Evolutionary conservation across 225 moss, liverwort and hornwort species (phyloP).

Genomic region (Sphagnum tenellum): DNA sequence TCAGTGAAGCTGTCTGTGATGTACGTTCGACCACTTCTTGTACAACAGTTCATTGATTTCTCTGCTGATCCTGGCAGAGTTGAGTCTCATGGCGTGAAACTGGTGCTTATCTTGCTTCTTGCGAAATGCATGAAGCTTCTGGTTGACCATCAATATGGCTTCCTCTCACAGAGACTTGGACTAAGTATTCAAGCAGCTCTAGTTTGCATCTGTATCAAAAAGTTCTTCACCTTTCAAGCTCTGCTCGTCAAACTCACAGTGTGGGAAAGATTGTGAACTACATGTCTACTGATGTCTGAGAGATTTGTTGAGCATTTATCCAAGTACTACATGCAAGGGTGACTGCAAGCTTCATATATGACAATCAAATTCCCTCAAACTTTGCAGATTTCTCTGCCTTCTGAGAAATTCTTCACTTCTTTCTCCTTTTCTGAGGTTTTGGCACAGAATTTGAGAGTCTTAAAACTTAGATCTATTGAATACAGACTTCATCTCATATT

Average conservation of each 20-base stretch:
- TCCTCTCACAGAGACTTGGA: conserved; percentile 40
- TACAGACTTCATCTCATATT: conserved; percentile 14
- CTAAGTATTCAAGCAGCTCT: conserved; percentile 45
- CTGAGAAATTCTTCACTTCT: no score
- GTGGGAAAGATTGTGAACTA: conserved; percentile 57
- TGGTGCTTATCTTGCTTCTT: conserved; percentile 26
- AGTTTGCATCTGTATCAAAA: conserved; percentile 46
- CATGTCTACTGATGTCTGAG: conserved; percentile 57
- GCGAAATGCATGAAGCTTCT: conserved; percentile 40
- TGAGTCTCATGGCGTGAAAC: conserved; percentile 30
- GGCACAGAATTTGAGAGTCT: no score
- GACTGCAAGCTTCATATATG: no score
- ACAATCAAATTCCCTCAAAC: no score
- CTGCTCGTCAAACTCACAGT: conserved; percentile 48
- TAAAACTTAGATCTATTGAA: no score
- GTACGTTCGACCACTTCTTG: conserved; percentile 47
- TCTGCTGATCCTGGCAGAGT: conserved; percentile 19
- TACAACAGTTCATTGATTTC: conserved; percentile 53
- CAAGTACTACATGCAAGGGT: conserved; percentile 4
- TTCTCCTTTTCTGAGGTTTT: no score
- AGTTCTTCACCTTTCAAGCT: conserved; percentile 46
- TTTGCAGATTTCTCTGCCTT: no score
- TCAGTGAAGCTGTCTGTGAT: conserved; percentile 36
- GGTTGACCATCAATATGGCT: conserved; percentile 48
- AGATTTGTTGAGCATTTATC: conserved; percentile 35